Evolutionary conservation across 768 basidiomycete species (phyloP).

Genomic region (Phylloporus arenicola): DNA sequence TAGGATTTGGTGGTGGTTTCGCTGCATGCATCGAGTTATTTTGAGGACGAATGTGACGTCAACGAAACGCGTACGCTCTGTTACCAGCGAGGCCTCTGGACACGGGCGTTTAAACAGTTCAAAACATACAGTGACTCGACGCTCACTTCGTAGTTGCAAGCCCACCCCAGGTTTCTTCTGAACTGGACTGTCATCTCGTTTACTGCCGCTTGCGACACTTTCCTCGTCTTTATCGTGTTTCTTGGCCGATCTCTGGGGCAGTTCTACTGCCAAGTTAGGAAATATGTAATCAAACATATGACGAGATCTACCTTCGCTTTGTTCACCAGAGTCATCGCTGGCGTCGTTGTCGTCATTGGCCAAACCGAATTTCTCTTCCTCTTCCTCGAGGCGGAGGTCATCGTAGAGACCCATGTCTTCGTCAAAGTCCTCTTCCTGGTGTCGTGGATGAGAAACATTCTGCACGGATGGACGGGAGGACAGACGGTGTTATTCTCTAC

Average conservation of each 20-base stretch:
- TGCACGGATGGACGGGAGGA: conserved; percentile 17
- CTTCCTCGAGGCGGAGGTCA: conserved; percentile 93
- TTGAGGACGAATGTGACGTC: not conserved
- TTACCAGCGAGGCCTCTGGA: conserved; percentile 58
- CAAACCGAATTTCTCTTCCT: conserved; percentile 89
- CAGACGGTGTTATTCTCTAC: conserved; percentile 92
- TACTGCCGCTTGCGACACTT: conserved; percentile 59
- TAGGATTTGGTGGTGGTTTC: conserved; percentile 77
- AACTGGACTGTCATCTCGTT: conserved; percentile 73
- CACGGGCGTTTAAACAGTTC: conserved; percentile 10
- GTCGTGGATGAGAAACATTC: conserved; percentile 15
- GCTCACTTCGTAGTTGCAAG: conserved; percentile 68
- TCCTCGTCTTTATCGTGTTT: conserved; percentile 73
- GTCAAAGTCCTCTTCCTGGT: conserved; percentile 93
- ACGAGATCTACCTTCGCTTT: conserved; percentile 59
- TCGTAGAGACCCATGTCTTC: conserved; percentile 98
- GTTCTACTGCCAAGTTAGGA: conserved; percentile 36
- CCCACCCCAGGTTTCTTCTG: conserved; percentile 68
- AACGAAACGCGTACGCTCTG: conserved; percentile 46
- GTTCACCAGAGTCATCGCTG: conserved; percentile 70
- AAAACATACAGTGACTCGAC: conserved; percentile 2
- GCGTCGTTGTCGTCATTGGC: conserved; percentile 62
- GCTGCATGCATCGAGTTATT: conserved; percentile 11
- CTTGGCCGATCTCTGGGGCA: conserved; percentile 65
- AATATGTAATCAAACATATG: not conserved